Base-by-base conservation (phyloP, 768 basidiomycete species). In the Boletus reticulatus region DNA sequence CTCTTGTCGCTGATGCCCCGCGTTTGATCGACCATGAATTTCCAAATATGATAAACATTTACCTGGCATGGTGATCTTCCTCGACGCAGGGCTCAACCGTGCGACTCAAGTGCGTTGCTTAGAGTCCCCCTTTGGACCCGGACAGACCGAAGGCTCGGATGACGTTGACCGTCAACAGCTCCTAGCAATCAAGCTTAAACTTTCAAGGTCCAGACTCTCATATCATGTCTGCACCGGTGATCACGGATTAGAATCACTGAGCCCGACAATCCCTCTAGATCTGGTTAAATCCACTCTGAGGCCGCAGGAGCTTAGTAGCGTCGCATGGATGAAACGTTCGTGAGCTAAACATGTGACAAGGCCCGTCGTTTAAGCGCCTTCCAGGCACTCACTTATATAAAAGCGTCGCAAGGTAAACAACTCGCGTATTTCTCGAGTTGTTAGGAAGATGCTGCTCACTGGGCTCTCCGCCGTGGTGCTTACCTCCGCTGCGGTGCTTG, bases 291-390 rank as follows among this genome's bases (percentile, higher is more conserved):
- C 24, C 24, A 24, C 24, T 24, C 4, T 24, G 24, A 24, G 24
- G 3, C 24, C 24, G 24, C 24, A 24, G 24, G 24, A 4, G 24
- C 24, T 24, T 24, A 24, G 24, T 24, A 24, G 24, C 24, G 5
- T 24, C 24, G 22, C 22, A 22, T 22, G 22, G 22, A n/a, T n/a
- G n/a, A 24, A 24, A 67, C 65, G 60, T 67, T 65, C 60, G 66
- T 67, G 43, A 16, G 27, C 31, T 32, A 7, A 19, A 1, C 20
- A 36, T 36, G 46, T 37, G 36, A 20, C 13, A 13, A 13, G 4
- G 0, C 3, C 36, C 29, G 37, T 22, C 11, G 17, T 29, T 54
- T 37, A 19, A 2, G 3, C 17, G 22, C 7, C 24, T 19, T 31
- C 13, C 22, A 17, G 13, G 44, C 17, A 17, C 24, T 9, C 32